Base-by-base conservation (phyloP, 805 yeast species). In the Teunomyces gatunensis region DNA sequence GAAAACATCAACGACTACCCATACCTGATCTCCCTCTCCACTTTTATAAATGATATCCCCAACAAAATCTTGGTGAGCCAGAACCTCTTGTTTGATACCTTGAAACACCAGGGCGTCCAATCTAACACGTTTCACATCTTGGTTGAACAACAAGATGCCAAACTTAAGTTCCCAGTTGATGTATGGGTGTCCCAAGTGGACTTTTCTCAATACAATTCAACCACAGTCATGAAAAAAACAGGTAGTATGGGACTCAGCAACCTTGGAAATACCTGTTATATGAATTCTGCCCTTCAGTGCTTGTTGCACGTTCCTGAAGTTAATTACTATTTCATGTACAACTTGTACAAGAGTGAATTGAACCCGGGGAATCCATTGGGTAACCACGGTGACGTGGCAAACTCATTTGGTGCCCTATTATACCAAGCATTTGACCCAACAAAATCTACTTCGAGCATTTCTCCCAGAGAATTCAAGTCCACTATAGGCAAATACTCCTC, bases 231-330 rank as follows among this genome's bases (percentile, higher is more conserved):
- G 25, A 23, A 43, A 0, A 44, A 52, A 9, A 68, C 70, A 13
- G 97, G 54, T 60, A 73, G 41, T 64, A 75, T 49, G 85, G 97
- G 51, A 54, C 85, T 59, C 69, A 75, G 63, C 45, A 91, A 89
- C 59, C 69, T 90, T 51, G 97, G 97, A 2, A 91, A 91, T 61
- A 84, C 96, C 0, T 91, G 97, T 64, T 91, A 89, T 64, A 90
- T 91, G 97, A 90, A 89, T 64, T 87, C 96, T 7, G 97, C 97
- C 0, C 68, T 92, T 39, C 98, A 94, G 60, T 92, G 97, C 59
- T 68, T 92, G 36, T 78, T 81, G 0, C 98, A 92, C 60, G 77
- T 91, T 10, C 96, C 96, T 1, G 96, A 89, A 63, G 65, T 94
- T 21, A 79, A 84, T 7, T 75, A 81, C 36, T 92, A 89, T 61